Evolutionary conservation across 345 rosid genomes (phyloP).

Genomic region (Eucalyptus curtisii): DNA sequence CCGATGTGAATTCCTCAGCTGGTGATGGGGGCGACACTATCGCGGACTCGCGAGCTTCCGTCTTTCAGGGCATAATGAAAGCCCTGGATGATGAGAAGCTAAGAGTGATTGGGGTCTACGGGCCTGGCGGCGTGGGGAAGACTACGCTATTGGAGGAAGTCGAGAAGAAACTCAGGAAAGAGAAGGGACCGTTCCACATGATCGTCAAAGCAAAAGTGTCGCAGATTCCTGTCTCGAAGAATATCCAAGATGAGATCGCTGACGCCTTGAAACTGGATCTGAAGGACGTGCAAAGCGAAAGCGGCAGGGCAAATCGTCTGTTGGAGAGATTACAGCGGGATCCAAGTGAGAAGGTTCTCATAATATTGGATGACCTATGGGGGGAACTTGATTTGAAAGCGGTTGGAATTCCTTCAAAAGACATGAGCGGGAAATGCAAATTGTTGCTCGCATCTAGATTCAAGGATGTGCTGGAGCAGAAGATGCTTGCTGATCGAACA

Average conservation of each 20-base stretch:
- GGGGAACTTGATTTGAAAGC: background rate
- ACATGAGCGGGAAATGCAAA: background rate
- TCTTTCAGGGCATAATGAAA: background rate
- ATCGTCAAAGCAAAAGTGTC: background rate
- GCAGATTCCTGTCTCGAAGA: background rate
- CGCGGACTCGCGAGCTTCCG: accelerated
- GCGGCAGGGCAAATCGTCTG: background rate
- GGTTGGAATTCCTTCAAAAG: background rate
- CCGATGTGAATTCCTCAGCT: accelerated
- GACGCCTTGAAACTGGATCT: background rate
- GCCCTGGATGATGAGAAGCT: background rate
- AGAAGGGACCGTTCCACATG: background rate
- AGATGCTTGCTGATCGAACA: accelerated
- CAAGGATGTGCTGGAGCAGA: background rate
- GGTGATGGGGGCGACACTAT: background rate
- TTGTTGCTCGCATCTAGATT: background rate
- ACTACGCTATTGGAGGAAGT: background rate
- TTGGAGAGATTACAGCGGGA: background rate
- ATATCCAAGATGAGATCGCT: background rate
- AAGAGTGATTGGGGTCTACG: background rate
- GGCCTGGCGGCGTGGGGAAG: background rate
- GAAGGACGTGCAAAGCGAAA: accelerated
- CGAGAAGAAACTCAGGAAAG: background rate
- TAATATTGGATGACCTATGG: background rate
- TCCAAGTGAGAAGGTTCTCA: background rate